Conservation (phyloP, 257 asterid species). For the Lantana camara region DNA sequence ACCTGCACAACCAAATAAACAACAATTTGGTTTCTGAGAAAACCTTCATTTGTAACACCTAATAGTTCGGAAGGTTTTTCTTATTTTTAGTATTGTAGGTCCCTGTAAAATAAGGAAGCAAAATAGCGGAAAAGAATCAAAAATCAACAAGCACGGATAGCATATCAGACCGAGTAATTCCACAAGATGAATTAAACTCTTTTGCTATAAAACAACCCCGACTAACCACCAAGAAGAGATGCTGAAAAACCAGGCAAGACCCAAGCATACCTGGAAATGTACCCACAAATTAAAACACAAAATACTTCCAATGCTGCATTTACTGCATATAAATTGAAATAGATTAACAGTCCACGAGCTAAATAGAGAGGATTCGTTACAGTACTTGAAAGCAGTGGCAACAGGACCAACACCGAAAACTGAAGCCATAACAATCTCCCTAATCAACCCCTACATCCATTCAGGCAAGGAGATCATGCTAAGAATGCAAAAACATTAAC, state of each 20-base stretch:
- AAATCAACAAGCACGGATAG: not conserved
- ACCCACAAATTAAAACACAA: conserved; percentile 7
- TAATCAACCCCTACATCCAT: conserved; percentile 41
- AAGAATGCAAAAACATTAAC: not conserved
- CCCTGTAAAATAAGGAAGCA: too few species aligned
- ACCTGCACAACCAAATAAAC: conserved; percentile 34
- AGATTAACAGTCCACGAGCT: too few species aligned
- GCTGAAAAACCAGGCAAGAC: conserved; percentile 52
- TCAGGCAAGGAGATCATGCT: not conserved
- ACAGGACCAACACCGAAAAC: conserved; percentile 40
- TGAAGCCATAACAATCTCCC: conserved; percentile 48
- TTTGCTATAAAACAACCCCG: conserved; percentile 5
- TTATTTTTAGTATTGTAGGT: too few species aligned
- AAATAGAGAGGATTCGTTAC: not conserved
- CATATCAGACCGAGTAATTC: conserved; percentile 1
- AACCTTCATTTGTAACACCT: too few species aligned
- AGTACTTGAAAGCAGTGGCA: conserved; percentile 46
- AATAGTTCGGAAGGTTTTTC: too few species aligned
- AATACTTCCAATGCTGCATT: not conserved
- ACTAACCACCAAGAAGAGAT: conserved; percentile 53
- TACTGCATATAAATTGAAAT: too few species aligned
- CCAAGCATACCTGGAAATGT: conserved; percentile 47
- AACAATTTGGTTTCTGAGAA: too few species aligned
- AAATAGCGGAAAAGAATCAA: too few species aligned
- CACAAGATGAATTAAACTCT: not conserved